These are phyloP conservation scores for Phlegmacium glaucopus DNA, from an alignment of 768 basidiomycete species.

Conservation along the genomic window DNA sequence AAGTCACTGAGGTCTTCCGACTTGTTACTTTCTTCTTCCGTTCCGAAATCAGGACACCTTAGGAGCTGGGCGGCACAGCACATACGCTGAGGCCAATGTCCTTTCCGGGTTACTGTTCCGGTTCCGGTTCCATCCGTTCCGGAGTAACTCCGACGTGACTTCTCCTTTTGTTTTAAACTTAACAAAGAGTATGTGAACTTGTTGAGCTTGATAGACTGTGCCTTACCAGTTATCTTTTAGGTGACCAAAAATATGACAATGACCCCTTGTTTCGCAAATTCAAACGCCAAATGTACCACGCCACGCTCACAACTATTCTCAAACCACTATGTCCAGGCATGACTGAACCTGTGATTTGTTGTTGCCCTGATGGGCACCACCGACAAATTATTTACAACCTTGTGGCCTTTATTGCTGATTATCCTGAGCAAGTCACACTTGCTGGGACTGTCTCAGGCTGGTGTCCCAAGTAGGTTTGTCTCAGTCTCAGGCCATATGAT, in stretches of 20 bases:
- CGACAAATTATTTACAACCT: slow-evolving; percentile 12
- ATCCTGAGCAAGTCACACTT: neutral
- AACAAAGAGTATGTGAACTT: slow-evolving; percentile 1
- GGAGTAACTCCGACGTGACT: too few relatives aligned
- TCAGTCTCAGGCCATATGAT: neutral
- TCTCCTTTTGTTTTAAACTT: too few relatives aligned
- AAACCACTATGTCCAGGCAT: slow-evolving; percentile 21
- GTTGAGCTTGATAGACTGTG: neutral
- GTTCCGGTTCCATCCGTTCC: too few relatives aligned
- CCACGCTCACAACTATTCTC: slow-evolving; percentile 20
- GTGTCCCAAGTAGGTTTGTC: neutral
- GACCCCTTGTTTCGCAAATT: slow-evolving; percentile 23
- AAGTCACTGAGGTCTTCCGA: too few relatives aligned
- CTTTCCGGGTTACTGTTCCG: too few relatives aligned
- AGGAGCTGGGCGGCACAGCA: too few relatives aligned
- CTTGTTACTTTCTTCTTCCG: too few relatives aligned
- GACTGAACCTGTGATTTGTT: slow-evolving; percentile 20
- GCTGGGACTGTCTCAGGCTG: neutral
- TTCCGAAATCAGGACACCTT: too few relatives aligned
- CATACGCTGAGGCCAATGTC: too few relatives aligned
- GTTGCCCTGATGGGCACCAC: slow-evolving; percentile 28
- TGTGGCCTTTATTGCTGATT: slow-evolving; percentile 14
- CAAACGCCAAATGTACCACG: slow-evolving; percentile 26
- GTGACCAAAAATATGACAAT: slow-evolving; percentile 7
- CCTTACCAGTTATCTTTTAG: neutral